These are phyloP conservation scores for Funneliformis caledonium DNA, from an alignment of 371 early-diverging fungal species.

Conservation along the genomic window DNA sequence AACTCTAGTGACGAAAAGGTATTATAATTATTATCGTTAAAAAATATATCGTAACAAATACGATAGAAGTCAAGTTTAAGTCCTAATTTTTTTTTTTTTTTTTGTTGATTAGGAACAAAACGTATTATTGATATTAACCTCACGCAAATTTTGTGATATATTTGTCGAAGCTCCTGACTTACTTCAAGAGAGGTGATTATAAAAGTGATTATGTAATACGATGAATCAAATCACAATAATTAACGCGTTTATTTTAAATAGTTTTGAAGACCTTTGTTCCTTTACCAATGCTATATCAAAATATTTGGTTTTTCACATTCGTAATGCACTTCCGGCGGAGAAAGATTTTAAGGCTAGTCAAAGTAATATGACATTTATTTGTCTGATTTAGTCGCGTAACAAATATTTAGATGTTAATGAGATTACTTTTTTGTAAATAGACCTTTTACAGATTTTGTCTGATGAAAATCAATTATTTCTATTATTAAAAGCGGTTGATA, in stretches of 20 bases:
- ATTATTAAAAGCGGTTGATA: conserved; percentile 48
- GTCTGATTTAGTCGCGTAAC: not conserved
- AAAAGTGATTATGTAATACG: not conserved
- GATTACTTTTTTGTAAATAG: not conserved
- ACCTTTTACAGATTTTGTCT: conserved; percentile 52
- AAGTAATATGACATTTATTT: conserved; percentile 45
- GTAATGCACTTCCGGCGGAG: not conserved
- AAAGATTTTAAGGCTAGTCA: conserved; percentile 51
- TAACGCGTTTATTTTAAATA: conserved; percentile 45
- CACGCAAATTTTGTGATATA: conserved; percentile 47
- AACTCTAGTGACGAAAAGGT: conserved; percentile 32
- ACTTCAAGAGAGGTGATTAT: conserved; percentile 31
- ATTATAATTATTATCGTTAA: not conserved
- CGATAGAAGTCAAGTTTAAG: too few relatives aligned
- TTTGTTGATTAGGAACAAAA: conserved; percentile 24
- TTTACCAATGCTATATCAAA: conserved; percentile 52
- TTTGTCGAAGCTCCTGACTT: conserved; percentile 45
- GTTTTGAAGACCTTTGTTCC: conserved; percentile 40
- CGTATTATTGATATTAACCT: conserved; percentile 45
- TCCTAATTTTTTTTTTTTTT: not conserved
- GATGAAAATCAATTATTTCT: conserved; percentile 53
- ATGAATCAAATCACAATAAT: not conserved
- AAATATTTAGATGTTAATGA: not conserved
- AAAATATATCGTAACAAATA: not conserved
- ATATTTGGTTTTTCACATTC: conserved; percentile 51